Evolutionary conservation across 768 basidiomycete genomes (phyloP).

Genomic region (Auriscalpium orientale): DNA sequence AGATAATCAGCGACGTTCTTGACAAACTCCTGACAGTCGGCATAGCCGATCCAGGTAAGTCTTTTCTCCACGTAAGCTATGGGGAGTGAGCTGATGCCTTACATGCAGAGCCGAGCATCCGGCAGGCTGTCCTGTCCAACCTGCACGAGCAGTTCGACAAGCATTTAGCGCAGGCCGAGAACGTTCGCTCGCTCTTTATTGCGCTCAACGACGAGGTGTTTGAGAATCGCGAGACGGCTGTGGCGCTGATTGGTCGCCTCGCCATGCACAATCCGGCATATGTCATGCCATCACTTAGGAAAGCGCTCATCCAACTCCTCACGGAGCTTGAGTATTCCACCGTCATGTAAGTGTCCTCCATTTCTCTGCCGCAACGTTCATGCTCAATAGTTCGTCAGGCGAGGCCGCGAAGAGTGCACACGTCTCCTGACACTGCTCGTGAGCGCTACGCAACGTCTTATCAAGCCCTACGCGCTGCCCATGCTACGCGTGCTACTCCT

Average conservation of each 20-base stretch:
- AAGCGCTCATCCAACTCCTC: conserved; percentile 90
- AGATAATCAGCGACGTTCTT: conserved; percentile 96
- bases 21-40: conserved; percentile 93
- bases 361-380: neutral
- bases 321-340: conserved; percentile 97
- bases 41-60: conserved; percentile 87
- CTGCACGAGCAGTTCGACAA: conserved; percentile 94
- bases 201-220: conserved; percentile 96
- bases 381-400: conserved; percentile 34
- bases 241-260: conserved; percentile 84
- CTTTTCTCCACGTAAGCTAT: conserved; percentile 5
- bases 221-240: conserved; percentile 87
- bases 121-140: conserved; percentile 77
- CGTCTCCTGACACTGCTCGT: conserved; percentile 83
- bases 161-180: conserved; percentile 95
- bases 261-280: conserved; percentile 96
- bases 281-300: conserved; percentile 95
- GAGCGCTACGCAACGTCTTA: conserved; percentile 85
- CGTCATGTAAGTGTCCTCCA: conserved; percentile 50
- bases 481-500: conserved; percentile 89
- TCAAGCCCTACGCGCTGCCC: conserved; percentile 91
- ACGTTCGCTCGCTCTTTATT: conserved; percentile 95
- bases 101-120: conserved; percentile 44
- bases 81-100: conserved; percentile 2
- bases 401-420: conserved; percentile 88